phyloP scores from a whole-genome alignment of 768 basidiomycete genomes.

The Hypholoma sublateritium region DNA sequence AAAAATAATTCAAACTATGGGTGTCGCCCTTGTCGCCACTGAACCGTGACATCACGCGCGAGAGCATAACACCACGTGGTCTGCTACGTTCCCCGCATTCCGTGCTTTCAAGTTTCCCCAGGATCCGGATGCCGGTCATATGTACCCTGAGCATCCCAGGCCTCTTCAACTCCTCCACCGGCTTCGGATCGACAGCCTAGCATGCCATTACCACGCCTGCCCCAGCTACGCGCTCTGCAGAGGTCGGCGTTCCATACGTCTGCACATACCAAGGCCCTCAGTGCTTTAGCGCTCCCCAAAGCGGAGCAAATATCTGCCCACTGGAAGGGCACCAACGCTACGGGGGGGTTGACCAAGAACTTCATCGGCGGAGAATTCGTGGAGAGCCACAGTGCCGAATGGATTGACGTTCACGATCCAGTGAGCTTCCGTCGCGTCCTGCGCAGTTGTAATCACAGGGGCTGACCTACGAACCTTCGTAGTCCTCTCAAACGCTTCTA shows the following conservation, averaged over 20 bases:
- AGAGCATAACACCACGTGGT: background rate
- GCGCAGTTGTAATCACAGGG: background rate
- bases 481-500: slow-evolving; percentile 91
- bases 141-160: background rate
- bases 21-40: background rate
- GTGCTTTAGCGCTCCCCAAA: slow-evolving; percentile 52
- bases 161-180: background rate
- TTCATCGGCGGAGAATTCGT: slow-evolving; percentile 90
- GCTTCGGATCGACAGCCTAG: background rate
- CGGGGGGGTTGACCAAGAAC: slow-evolving; percentile 88
- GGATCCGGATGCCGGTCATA: background rate
- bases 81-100: slow-evolving; percentile 3
- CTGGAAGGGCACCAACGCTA: slow-evolving; percentile 87
- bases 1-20: background rate
- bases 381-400: slow-evolving; percentile 74
- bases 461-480: background rate
- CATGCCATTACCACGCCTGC: slow-evolving; percentile 34
- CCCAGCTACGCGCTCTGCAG: slow-evolving; percentile 27
- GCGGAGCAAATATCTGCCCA: slow-evolving; percentile 70
- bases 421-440: slow-evolving; percentile 40
- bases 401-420: slow-evolving; percentile 89
- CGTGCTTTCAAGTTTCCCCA: background rate
- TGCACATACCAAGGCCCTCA: slow-evolving; percentile 46
- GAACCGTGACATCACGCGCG: no score
- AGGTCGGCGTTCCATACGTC: slow-evolving; percentile 46